Percentiles rank a stretch among this genome's conserved stretches.
These are phyloP conservation scores for Fusarium albosuccineum DNA, from an alignment of 2,329 filamentous ascomycete species.

Conservation along the genomic window DNA sequence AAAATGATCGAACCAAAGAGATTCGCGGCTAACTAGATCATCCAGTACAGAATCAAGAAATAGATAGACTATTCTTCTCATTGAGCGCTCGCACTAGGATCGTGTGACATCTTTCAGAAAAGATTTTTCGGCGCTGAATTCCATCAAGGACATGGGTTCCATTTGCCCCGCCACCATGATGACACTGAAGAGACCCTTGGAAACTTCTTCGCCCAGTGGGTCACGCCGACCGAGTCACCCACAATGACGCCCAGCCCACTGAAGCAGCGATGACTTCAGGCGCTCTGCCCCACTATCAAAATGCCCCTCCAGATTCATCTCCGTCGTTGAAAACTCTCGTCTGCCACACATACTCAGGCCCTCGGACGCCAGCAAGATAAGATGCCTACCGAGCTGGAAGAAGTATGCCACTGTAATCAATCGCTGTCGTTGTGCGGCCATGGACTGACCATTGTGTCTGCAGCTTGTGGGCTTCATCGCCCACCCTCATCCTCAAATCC, in stretches of 20 bases:
- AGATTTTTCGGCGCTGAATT: too few species aligned
- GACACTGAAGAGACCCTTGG: constrained; percentile 36
- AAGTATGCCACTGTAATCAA: constrained; percentile 62
- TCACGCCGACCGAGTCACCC: constrained; percentile 42
- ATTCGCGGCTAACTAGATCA: too few species aligned
- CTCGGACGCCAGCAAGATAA: constrained; percentile 58
- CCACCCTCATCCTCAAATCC: constrained; percentile 91
- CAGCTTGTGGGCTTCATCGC: constrained; percentile 94
- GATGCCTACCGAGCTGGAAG: constrained; percentile 83
- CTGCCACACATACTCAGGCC: constrained; percentile 12
- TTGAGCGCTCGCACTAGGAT: too few species aligned
- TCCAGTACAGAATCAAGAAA: too few species aligned
- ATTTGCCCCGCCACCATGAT: constrained; percentile 43
- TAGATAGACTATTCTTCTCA: too few species aligned
- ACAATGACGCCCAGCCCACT: constrained; percentile 40
- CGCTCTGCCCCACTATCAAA: constrained; percentile 41
- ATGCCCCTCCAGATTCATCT: constrained; percentile 47
- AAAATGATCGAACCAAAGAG: too few species aligned
- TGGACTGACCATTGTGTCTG: constrained; percentile 26
- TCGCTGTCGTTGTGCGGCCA: neutral
- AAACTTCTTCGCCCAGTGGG: constrained; percentile 44
- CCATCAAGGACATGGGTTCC: neutral
- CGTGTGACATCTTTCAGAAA: too few species aligned
- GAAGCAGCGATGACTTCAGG: constrained; percentile 48
- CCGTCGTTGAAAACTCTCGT: constrained; percentile 38